Conservation (phyloP, 257 asterid species). For the Solanum commersonii region DNA sequence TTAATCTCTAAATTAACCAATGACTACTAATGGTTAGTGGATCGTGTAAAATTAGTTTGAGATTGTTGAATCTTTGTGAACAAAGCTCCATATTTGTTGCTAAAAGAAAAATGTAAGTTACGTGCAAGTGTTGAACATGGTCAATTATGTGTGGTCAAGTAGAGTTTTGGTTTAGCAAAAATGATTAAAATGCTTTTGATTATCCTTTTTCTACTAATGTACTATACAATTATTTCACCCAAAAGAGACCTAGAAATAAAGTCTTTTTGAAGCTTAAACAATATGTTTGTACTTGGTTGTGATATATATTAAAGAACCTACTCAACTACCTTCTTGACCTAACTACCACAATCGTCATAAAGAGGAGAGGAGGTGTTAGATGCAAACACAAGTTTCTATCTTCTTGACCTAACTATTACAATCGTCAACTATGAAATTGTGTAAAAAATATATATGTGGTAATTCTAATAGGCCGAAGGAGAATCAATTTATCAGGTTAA, state of each 20-base stretch:
- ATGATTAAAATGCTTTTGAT: background rate
- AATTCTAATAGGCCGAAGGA: background rate
- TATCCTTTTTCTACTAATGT: background rate
- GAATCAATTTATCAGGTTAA: background rate
- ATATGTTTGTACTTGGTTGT: too few species aligned
- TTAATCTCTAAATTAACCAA: background rate
- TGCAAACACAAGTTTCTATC: too few species aligned
- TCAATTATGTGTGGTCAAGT: background rate
- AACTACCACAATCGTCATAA: too few species aligned
- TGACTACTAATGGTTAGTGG: too few species aligned
- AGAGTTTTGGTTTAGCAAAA: background rate
- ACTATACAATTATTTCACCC: background rate
- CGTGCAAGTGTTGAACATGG: background rate
- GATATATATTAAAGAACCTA: too few species aligned
- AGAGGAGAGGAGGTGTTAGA: too few species aligned
- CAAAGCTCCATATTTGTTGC: background rate
- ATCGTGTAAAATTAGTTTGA: background rate
- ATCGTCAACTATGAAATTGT: background rate
- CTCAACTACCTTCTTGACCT: too few species aligned
- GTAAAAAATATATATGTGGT: background rate
- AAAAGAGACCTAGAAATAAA: too few species aligned
- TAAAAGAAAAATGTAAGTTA: background rate
- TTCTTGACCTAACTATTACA: too few species aligned
- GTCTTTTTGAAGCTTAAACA: too few species aligned
- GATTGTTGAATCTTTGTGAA: background rate